These are phyloP conservation scores for Tulasnella sp. DNA, from an alignment of 768 basidiomycete species.

Conservation along the genomic window DNA sequence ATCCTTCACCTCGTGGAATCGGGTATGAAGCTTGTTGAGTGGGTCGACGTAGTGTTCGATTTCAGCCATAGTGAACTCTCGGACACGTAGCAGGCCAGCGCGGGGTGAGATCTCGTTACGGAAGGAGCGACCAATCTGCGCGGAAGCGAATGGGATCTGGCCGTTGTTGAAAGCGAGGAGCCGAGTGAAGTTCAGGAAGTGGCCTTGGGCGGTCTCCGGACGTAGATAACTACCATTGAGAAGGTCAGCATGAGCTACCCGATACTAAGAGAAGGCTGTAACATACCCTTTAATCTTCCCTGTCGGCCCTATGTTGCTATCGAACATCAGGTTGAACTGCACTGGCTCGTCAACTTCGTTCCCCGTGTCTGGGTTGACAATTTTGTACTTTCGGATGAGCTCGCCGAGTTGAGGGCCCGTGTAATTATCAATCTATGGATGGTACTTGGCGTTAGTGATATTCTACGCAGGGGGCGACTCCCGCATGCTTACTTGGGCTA, in stretches of 20 bases:
- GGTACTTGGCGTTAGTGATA: background rate
- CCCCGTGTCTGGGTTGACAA: constrained; percentile 83
- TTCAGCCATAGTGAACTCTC: constrained; percentile 99
- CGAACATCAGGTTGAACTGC: constrained; percentile 98
- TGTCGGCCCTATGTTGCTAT: constrained; percentile 92
- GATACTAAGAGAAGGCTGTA: background rate
- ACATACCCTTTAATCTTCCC: constrained; percentile 89
- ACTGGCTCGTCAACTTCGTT: constrained; percentile 90
- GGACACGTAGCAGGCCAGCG: constrained; percentile 89
- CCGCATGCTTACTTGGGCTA: constrained; percentile 59
- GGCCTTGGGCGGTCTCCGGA: constrained; percentile 96
- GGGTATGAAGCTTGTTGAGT: constrained; percentile 71
- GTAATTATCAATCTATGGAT: constrained; percentile 78
- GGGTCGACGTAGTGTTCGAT: constrained; percentile 99
- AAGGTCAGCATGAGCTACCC: background rate
- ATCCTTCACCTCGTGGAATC: constrained; percentile 74
- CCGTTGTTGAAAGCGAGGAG: constrained; percentile 98
- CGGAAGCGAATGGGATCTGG: constrained; percentile 91
- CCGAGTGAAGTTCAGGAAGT: constrained; percentile 96
- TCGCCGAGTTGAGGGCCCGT: constrained; percentile 81
- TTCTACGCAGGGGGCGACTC: background rate
- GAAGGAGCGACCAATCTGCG: constrained; percentile 92
- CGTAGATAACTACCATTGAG: constrained; percentile 65
- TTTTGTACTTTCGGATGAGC: constrained; percentile 66
- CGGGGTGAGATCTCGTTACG: constrained; percentile 97